Evolutionary conservation across 2,329 filamentous ascomycete genomes (phyloP), one percentile per base, ranked within the genome.

Genomic region (Diaporthe citri): DNA sequence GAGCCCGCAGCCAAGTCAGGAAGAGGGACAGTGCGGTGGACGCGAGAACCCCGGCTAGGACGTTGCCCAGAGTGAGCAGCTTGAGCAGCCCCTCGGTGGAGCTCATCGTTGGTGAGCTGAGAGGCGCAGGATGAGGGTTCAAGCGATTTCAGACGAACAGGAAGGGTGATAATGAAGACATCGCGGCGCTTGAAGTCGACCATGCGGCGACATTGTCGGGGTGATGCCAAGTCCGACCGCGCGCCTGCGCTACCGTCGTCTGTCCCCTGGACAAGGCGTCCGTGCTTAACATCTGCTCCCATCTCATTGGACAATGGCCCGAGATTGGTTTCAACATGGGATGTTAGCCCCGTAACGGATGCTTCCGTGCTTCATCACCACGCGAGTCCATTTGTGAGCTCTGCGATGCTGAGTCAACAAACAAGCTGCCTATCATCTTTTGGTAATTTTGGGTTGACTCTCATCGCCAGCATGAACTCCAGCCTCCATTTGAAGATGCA

Each of bases 1-100:
- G 72, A 1, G 66, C 64, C 4, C 72, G 72, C 22, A 71, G 56
- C 72, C 72, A 74, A 20, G 56, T 62, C 25, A 71, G 46, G 46
- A 71, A 28, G 56, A 71, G 22, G 20, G 72, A 74, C 17, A 74
- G 25, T 4, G 28, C 56, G 1, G 72, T 52, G 34, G 66, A 74
- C 2, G 39, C 17, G 4, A 71, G 12, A 8, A 74, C 4, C 17
- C 52, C 41, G 10, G 57, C 66, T 9, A 74, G 4, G 20, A 74
- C n/a, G 57, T 74, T 71, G 56, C 36, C 66, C 8, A 31, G 28
- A n/a, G 66, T 71, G 25, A 71, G 39, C 46, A 74, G 66, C 41
- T n/a, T 55, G 46, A 28, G 39, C n/a, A 43, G 59, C 12, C 28
- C 59, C 25, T 74, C 64, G 3, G 28, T n/a, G 17, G 41, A 60